Evolutionary conservation across 768 basidiomycete genomes (phyloP).

Genomic region (Hortiboletus campestris): DNA sequence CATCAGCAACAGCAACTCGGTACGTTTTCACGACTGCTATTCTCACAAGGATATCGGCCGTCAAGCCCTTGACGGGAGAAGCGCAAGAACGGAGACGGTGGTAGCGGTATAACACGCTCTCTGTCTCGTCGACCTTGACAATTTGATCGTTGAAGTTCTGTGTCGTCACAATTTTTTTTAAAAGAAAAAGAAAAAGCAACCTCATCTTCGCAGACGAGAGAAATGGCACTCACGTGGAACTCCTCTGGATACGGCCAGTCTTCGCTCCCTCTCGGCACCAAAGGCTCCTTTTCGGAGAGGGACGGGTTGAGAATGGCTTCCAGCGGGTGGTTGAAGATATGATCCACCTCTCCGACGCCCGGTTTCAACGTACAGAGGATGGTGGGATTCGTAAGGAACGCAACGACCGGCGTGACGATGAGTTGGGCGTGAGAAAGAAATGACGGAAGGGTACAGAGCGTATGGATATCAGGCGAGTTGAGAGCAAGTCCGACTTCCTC

Average conservation of each 20-base stretch:
- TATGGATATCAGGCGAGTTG: slow-evolving; percentile 53
- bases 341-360: slow-evolving; percentile 66
- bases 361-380: slow-evolving; percentile 54
- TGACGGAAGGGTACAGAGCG: slow-evolving; percentile 61
- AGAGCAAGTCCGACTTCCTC: slow-evolving; percentile 81
- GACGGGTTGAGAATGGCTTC: slow-evolving; percentile 66
- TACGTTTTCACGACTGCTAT: not conserved
- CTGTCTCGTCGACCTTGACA: slow-evolving; percentile 43
- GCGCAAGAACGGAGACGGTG: slow-evolving; percentile 78
- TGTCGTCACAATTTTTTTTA: slow-evolving; percentile 21
- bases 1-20: not conserved
- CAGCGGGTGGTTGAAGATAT: slow-evolving; percentile 79
- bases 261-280: slow-evolving; percentile 60
- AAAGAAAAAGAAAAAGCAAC: not conserved
- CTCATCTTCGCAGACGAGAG: not conserved
- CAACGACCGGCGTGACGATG: slow-evolving; percentile 78
- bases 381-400: slow-evolving; percentile 53
- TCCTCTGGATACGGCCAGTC: slow-evolving; percentile 81
- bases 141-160: slow-evolving; percentile 56
- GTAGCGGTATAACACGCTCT: slow-evolving; percentile 64
- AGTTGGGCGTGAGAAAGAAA: slow-evolving; percentile 65
- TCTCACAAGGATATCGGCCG: slow-evolving; percentile 78
- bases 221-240: slow-evolving; percentile 54
- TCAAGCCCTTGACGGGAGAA: slow-evolving; percentile 82
- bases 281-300: slow-evolving; percentile 37